These are phyloP conservation scores for Pisolithus microcarpus DNA, from an alignment of 768 basidiomycete genomes.

Conservation along the genomic window DNA sequence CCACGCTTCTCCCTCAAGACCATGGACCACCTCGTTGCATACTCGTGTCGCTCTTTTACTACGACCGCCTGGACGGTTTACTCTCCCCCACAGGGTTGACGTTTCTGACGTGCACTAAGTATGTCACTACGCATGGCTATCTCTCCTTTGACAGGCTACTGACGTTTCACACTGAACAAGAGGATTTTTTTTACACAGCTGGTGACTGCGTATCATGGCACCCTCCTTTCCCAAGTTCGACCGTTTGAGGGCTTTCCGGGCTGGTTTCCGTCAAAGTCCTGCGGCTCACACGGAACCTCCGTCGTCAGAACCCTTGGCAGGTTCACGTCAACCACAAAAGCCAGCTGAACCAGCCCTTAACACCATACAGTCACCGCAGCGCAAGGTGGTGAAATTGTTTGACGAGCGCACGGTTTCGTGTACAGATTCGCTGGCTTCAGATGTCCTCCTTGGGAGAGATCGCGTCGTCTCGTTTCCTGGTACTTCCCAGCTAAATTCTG, in stretches of 20 bases:
- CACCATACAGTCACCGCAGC: neutral
- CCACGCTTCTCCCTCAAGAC: neutral
- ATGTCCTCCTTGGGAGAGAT: conserved; percentile 18
- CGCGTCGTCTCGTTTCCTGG: conserved; percentile 37
- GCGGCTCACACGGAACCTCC: neutral
- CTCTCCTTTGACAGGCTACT: neutral
- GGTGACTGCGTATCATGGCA: neutral
- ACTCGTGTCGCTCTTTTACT: neutral
- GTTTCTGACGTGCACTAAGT: neutral
- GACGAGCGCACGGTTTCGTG: neutral
- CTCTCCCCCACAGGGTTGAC: neutral
- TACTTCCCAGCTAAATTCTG: conserved; percentile 41
- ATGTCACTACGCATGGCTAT: neutral
- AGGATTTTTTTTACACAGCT: neutral
- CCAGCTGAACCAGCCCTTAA: neutral
- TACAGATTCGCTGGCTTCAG: neutral
- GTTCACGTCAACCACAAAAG: neutral
- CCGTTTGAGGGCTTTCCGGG: neutral
- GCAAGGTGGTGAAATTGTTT: neutral
- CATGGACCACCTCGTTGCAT: neutral
- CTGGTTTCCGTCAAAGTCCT: neutral
- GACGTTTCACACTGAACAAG: neutral
- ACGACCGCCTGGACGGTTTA: conserved; percentile 1
- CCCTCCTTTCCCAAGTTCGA: neutral
- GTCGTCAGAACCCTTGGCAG: neutral